Evolutionary conservation across 345 rosid genomes (phyloP), one percentile per base, ranked within the genome.

Genomic region (Citrus hindsii): DNA sequence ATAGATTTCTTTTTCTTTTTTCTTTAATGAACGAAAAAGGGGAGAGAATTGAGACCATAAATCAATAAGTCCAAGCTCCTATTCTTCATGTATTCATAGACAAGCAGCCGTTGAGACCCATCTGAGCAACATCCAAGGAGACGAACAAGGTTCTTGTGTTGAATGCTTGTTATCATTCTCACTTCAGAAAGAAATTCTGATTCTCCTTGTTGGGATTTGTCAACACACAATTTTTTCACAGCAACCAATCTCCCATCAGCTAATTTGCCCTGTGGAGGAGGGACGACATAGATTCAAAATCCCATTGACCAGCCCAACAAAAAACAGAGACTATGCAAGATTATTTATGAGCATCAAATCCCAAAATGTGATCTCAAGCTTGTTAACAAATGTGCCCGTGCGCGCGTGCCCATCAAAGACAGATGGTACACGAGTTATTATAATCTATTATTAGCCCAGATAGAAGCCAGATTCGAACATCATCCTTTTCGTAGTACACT

Each of bases 161-260:
- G 93, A 79, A 90, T 91, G 80, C 93, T 90, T 35, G 95, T 91
- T 81, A 91, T 90, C 92, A 91, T 80, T 82, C 88, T 91, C 81
- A 86, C 95, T 75, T 88, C 92, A 21, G 95, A 79, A 16, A 89
- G 86, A 77, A 91, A 91, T 71, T 91, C 93, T 2, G 87, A 75
- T 69, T 91, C 93, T 66, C 93, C 95, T 81, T 91, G 93, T 33
- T 86, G 88, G 30, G 95, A 91, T 86, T 84, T 91, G 4, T 85
- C 91, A 40, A 79, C 79, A 13, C 88, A 82, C 75, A 88, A 79
- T 59, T 75, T 80, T 70, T 87, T 91, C 46, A 90, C 86, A 0
- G 95, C 93, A 76, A 90, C 83, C 79, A 87, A 25, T 67, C 82
- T 83, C 33, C 87, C 95, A 75, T 90, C 90, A 58, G 60, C 60